Conservation (phyloP, 2,329 filamentous ascomycete genomes). For the Oidium heveae region DNA sequence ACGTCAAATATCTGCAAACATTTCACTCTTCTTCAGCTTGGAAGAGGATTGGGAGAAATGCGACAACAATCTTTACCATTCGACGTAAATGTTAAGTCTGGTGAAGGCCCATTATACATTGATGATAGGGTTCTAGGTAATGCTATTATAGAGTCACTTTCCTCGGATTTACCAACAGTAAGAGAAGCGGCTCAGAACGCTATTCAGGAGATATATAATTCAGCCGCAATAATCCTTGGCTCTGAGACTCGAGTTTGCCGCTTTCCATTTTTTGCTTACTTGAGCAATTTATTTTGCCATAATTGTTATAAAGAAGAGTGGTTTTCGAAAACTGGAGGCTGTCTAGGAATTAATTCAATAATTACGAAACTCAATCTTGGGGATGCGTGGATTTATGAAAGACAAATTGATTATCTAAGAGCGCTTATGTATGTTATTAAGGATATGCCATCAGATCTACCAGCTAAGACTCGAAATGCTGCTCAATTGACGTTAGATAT, state of each 20-base stretch:
- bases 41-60: slow-evolving; percentile 54
- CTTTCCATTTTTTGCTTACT: slow-evolving; percentile 61
- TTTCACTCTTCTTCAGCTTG: slow-evolving; percentile 74
- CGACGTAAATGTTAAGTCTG: slow-evolving; percentile 41
- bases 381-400: slow-evolving; percentile 55
- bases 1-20: slow-evolving; percentile 66
- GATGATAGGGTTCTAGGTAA: slow-evolving; percentile 74
- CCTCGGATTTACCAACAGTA: slow-evolving; percentile 59
- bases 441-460: slow-evolving; percentile 84
- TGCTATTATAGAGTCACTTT: slow-evolving; percentile 69
- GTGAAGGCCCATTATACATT: slow-evolving; percentile 68
- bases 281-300: slow-evolving; percentile 70
- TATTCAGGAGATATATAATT: slow-evolving; percentile 53
- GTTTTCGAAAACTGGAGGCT: slow-evolving; percentile 92
- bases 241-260: slow-evolving; percentile 43
- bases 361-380: slow-evolving; percentile 67
- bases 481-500: slow-evolving; percentile 66
- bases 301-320: slow-evolving; percentile 95
- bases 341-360: slow-evolving; percentile 68
- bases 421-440: slow-evolving; percentile 96
- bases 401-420: slow-evolving; percentile 68
- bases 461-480: slow-evolving; percentile 62
- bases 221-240: slow-evolving; percentile 57
- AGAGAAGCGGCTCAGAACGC: slow-evolving; percentile 61
- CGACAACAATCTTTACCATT: slow-evolving; percentile 60